phyloP scores from a whole-genome alignment of 805 yeast species.

The Lipomyces kockii region DNA sequence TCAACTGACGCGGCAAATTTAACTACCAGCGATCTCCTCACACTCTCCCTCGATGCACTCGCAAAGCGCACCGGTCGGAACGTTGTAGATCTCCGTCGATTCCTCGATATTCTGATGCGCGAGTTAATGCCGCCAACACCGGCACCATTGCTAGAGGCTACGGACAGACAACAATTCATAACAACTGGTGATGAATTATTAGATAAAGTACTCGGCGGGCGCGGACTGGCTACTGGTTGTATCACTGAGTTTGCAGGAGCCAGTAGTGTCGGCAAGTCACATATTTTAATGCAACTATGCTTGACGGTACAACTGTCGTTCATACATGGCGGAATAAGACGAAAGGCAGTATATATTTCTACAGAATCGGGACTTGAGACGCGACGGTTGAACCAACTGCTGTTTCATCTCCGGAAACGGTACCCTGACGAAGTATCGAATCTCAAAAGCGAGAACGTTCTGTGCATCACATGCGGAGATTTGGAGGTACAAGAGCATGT shows the following conservation, averaged over 20 bases:
- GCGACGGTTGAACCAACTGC: constrained; percentile 59
- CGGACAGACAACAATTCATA: constrained; percentile 40
- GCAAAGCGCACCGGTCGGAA: constrained; percentile 16
- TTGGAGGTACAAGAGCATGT: constrained; percentile 77
- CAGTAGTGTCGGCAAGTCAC: constrained; percentile 84
- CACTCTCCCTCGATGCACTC: constrained; percentile 9
- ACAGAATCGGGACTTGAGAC: constrained; percentile 80
- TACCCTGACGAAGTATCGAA: constrained; percentile 33
- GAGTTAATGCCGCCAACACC: constrained; percentile 1
- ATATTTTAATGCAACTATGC: constrained; percentile 69
- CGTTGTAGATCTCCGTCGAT: constrained; percentile 11
- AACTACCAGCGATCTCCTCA: constrained; percentile 15
- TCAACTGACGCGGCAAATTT: constrained; percentile 20
- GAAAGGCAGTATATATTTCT: constrained; percentile 66
- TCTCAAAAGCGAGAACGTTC: constrained; percentile 47
- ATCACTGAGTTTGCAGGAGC: constrained; percentile 77
- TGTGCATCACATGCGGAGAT: constrained; percentile 64
- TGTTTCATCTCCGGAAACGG: constrained; percentile 42
- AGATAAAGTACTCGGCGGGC: constrained; percentile 56
- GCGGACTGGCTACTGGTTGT: constrained; percentile 58
- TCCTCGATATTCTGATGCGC: constrained; percentile 1
- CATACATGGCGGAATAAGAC: constrained; percentile 54
- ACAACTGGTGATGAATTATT: constrained; percentile 59
- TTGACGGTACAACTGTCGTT: constrained; percentile 59
- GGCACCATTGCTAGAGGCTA: neutral